Evolutionary conservation across 1,284 basidiomycete genomes (phyloP).

Genomic region (Neonothopanus nambi): DNA sequence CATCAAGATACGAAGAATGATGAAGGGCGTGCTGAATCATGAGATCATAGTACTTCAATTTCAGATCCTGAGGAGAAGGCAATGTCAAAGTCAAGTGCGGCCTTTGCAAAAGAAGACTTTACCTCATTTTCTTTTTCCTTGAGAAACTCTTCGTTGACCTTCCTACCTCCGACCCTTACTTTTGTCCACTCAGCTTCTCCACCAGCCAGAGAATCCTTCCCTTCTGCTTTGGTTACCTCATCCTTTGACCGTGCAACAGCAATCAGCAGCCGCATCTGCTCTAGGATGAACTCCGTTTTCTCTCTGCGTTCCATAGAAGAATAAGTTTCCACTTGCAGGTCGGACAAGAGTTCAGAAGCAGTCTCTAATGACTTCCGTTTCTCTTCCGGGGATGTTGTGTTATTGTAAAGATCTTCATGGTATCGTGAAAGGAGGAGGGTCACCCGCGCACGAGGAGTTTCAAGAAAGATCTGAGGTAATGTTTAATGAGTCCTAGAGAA

Average conservation of each 20-base stretch:
- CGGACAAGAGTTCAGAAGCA: conserved; percentile 88
- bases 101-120: conserved; percentile 24
- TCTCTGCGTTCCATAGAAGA: conserved; percentile 97
- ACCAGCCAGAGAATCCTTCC: conserved; percentile 53
- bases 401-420: conserved; percentile 69
- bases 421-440: conserved; percentile 83
- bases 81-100: not conserved
- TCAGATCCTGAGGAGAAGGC: conserved; percentile 71
- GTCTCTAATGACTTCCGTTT: conserved; percentile 71
- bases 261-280: conserved; percentile 92
- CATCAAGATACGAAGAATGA: conserved; percentile 86
- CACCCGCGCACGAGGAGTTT: conserved; percentile 94
- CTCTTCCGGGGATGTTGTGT: conserved; percentile 44
- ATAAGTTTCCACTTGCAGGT: conserved; percentile 98
- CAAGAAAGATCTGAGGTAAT: conserved; percentile 83
- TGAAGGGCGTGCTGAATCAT: conserved; percentile 95
- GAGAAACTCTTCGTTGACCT: conserved; percentile 93
- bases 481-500: conserved; percentile 8
- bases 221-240: conserved; percentile 38
- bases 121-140: conserved; percentile 89
- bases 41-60: conserved; percentile 93
- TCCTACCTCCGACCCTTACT: conserved; percentile 88
- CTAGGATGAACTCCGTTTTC: conserved; percentile 97
- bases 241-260: conserved; percentile 75
- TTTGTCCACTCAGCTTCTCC: conserved; percentile 90